Percentiles rank a stretch among this genome's conserved stretches.
Conservation (phyloP, 1,284 basidiomycete genomes). For the Amylostereum chailletii region DNA sequence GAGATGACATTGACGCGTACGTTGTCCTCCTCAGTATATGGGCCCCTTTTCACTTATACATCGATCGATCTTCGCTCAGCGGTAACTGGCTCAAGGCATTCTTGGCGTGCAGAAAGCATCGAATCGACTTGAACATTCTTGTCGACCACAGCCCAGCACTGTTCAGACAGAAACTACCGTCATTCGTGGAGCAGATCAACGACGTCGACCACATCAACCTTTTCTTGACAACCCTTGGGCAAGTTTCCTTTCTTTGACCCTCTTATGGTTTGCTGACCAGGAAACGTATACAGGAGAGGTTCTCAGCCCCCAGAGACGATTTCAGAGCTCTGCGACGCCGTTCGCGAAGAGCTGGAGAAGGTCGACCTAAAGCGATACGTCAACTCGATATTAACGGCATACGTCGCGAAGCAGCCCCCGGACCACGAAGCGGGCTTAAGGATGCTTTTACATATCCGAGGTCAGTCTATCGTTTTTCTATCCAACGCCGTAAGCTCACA, state of each 20-base stretch:
- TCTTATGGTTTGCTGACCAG: not conserved
- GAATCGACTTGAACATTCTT: constrained; percentile 86
- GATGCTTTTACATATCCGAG: constrained; percentile 73
- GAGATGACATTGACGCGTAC: constrained; percentile 65
- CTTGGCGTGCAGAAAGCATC: constrained; percentile 84
- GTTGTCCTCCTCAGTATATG: constrained; percentile 18
- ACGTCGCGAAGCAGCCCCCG: constrained; percentile 87
- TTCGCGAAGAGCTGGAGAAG: constrained; percentile 68
- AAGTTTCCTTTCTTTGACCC: constrained; percentile 18
- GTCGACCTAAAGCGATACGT: constrained; percentile 75
- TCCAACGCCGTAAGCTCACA: not conserved
- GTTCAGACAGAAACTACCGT: constrained; percentile 59
- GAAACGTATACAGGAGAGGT: constrained; percentile 39
- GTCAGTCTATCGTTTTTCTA: constrained; percentile 26
- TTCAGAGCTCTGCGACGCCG: constrained; percentile 69
- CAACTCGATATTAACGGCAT: constrained; percentile 86
- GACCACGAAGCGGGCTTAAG: constrained; percentile 84
- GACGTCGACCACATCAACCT: constrained; percentile 93
- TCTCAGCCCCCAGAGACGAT: constrained; percentile 49
- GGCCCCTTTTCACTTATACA: not conserved
- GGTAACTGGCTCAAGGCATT: constrained; percentile 80
- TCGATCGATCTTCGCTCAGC: constrained; percentile 23
- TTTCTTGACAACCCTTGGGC: constrained; percentile 84
- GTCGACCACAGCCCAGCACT: constrained; percentile 67
- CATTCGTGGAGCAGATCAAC: constrained; percentile 78